Evolutionary conservation across 2,329 filamentous ascomycete genomes (phyloP).

Genomic region (Aspergillus neotritici): DNA sequence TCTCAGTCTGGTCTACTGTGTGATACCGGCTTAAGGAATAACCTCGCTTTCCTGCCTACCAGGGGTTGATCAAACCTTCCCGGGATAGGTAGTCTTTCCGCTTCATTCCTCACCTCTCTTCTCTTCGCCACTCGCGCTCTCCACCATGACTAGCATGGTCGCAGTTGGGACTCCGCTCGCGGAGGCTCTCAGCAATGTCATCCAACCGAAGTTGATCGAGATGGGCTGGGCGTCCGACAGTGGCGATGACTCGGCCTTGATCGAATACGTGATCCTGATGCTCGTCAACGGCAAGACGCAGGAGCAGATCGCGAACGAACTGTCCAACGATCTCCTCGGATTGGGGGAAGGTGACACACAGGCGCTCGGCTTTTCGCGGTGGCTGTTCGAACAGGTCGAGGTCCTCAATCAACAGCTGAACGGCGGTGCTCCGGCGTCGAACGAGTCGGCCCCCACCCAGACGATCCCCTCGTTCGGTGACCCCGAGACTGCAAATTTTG

Average conservation of each 20-base stretch:
- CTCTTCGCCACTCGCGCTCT: conserved; percentile 2
- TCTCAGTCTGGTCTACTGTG: no score
- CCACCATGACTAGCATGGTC: conserved; percentile 69
- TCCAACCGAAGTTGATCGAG: conserved; percentile 87
- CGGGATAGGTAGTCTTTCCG: conserved; percentile 1
- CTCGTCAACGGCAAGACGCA: conserved; percentile 91
- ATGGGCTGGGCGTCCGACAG: conserved; percentile 84
- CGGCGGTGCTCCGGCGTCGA: conserved; percentile 36
- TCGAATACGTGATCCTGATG: conserved; percentile 97
- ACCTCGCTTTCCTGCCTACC: no score
- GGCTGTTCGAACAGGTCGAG: conserved; percentile 88
- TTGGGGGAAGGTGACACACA: conserved; percentile 76
- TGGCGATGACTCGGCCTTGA: conserved; percentile 73
- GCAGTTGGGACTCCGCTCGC: conserved; percentile 75
- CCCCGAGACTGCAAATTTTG: conserved; percentile 27
- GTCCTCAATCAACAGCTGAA: conserved; percentile 59
- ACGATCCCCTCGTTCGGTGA: conserved; percentile 32
- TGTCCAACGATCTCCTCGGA: conserved; percentile 79
- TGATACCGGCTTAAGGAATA: no score
- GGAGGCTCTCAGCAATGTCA: conserved; percentile 71
- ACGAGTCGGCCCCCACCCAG: conserved; percentile 17
- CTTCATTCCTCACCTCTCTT: conserved; percentile 2
- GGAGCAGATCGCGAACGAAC: conserved; percentile 79
- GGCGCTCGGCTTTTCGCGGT: conserved; percentile 76
- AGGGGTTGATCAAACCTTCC: not conserved